phyloP scores from a whole-genome alignment of 352 stramenopile genomes.

The Pythium apleroticum region DNA sequence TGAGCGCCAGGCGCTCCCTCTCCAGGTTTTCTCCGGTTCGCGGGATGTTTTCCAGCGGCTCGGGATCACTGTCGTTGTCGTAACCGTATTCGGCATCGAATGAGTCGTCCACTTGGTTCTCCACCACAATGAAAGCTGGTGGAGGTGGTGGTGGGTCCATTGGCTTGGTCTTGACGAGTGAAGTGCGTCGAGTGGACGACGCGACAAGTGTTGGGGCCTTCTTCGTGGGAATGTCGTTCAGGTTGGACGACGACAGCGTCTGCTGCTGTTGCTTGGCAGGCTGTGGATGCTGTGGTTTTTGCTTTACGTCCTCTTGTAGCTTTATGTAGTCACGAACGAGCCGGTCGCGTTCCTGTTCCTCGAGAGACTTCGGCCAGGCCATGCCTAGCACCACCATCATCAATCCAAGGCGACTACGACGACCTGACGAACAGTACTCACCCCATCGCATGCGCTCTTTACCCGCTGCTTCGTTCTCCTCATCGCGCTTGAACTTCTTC shows the following conservation, averaged over 20 bases:
- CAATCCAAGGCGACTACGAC: not conserved
- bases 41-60: not conserved
- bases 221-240: too few species aligned
- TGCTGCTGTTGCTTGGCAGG: not conserved
- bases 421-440: constrained; percentile 1
- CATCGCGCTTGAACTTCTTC: constrained; percentile 13
- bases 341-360: constrained; percentile 17
- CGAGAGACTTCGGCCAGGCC: constrained; percentile 17
- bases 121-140: not conserved
- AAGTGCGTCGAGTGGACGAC: too few species aligned
- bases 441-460: constrained; percentile 20
- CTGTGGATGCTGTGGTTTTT: not conserved
- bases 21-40: not conserved
- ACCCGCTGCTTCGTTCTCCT: not conserved
- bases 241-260: too few species aligned
- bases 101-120: not conserved
- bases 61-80: not conserved
- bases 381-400: constrained; percentile 6
- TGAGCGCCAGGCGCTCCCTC: not conserved
- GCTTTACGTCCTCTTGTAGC: not conserved
- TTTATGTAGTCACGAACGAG: constrained; percentile 7
- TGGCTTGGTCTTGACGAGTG: not conserved
- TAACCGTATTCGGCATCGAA: not conserved
- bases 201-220: too few species aligned
- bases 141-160: not conserved